phyloP scores from a whole-genome alignment of 768 basidiomycete species.

The Tricholoma bakamatsutake region DNA sequence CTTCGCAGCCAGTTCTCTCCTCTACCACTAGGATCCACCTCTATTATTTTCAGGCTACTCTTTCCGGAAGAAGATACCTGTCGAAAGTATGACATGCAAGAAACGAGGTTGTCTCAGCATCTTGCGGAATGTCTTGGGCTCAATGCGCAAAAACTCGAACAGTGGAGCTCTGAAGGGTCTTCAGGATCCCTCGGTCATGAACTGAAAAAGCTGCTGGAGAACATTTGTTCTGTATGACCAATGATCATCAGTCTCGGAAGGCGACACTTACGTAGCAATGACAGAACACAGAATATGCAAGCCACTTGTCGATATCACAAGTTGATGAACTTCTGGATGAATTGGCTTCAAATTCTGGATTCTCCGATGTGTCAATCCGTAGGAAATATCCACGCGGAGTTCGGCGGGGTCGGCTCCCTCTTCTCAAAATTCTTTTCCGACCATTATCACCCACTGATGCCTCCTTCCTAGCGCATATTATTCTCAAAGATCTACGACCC shows the following conservation, averaged over 20 bases:
- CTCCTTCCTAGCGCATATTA: slow-evolving; percentile 74
- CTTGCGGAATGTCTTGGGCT: slow-evolving; percentile 47
- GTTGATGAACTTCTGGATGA: slow-evolving; percentile 69
- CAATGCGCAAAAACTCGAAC: slow-evolving; percentile 21
- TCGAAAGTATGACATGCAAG: slow-evolving; percentile 71
- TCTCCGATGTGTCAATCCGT: slow-evolving; percentile 46
- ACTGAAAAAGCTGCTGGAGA: slow-evolving; percentile 40
- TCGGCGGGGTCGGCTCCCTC: slow-evolving; percentile 26
- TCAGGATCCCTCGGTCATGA: slow-evolving; percentile 72
- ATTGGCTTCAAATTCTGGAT: slow-evolving; percentile 63
- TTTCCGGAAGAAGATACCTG: slow-evolving; percentile 77
- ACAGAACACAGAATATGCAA: slow-evolving; percentile 29
- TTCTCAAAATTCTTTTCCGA: slow-evolving; percentile 54
- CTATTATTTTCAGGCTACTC: slow-evolving; percentile 64
- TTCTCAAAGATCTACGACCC: slow-evolving; percentile 82
- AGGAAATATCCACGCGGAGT: slow-evolving; percentile 18
- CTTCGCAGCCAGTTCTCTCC: slow-evolving; percentile 40
- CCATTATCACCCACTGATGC: slow-evolving; percentile 58
- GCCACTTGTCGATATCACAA: slow-evolving; percentile 36
- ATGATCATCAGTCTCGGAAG: background rate
- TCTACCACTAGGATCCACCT: slow-evolving; percentile 47
- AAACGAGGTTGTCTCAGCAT: slow-evolving; percentile 47
- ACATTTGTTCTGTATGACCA: slow-evolving; percentile 32
- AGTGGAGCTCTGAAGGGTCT: slow-evolving; percentile 36
- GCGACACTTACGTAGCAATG: background rate